Base-by-base conservation (phyloP, 1,284 basidiomycete genomes). In the Kalmanozyma brasiliensis region DNA sequence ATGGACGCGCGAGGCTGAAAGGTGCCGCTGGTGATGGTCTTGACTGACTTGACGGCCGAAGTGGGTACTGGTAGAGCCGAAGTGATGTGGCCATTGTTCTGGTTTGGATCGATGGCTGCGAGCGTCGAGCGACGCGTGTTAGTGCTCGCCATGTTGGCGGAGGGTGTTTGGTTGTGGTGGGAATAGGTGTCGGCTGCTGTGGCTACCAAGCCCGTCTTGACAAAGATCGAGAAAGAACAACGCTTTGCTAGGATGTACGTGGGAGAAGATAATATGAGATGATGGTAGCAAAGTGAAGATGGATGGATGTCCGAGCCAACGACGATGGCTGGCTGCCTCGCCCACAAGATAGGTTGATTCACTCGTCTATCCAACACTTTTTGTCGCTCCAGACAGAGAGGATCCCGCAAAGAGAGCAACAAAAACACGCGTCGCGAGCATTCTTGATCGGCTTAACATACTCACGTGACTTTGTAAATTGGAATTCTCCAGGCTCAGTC, bases 41-140 rank as follows among this genome's bases (percentile, higher is more conserved):
- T 73, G 8, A 57, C 60, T 9, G 58, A 35, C 33, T 75, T 75
- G 43, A 58, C 63, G 10, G 70, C 70, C 2, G 73, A 75, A 7
- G 65, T 38, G 4, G 73, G 70, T 0, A 73, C 55, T 8, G 69
- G 62, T 11, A 75, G 47, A 16, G 64, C 49, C 19, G 73, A 75
- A 10, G 44, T 20, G 33, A 67, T 46, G 19, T 67, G 59, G n/a
- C 59, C 69, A 57, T 67, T 55, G 56, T 67, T 72, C 52, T 71
- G 66, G 41, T 77, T 77, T n/a, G 70, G 48, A 32, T 77, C 75
- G 40, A 77, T 61, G 11, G 70, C 69, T 20, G 70, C 73, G 9
- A 77, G 69, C 49, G 73, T 77, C 58, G 65, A 70, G 6, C 75
- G 73, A 44, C 73, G 75, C 41, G 53, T 55, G 47, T 58, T 52